Conservation (phyloP, 2,329 filamentous ascomycete genomes). For the Mariannaea elegans region DNA sequence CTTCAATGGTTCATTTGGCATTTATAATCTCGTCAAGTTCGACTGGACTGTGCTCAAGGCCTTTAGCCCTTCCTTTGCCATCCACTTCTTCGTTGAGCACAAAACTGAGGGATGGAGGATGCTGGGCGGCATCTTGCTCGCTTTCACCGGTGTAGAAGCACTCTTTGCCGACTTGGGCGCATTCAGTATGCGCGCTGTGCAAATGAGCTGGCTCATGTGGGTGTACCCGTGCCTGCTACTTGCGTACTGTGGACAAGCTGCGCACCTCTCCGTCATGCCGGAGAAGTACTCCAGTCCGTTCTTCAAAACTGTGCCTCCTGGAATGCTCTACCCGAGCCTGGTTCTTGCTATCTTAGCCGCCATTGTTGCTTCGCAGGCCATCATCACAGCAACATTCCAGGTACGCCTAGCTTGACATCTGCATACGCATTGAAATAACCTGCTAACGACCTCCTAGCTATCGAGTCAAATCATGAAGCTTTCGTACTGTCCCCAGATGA, state of each 20-base stretch:
- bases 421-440: not conserved
- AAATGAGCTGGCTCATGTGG: constrained; percentile 74
- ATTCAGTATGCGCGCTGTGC: constrained; percentile 73
- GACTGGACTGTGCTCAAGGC: constrained; percentile 62
- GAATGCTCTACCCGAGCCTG: constrained; percentile 71
- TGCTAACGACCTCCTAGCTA: constrained; percentile 41
- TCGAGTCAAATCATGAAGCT: constrained; percentile 71
- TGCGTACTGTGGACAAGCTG: constrained; percentile 76
- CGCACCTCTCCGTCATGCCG: constrained; percentile 69
- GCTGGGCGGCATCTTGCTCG: constrained; percentile 73
- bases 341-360: constrained; percentile 74
- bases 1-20: constrained; percentile 68
- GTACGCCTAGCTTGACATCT: constrained; percentile 28
- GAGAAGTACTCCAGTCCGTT: constrained; percentile 67
- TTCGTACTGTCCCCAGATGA: constrained; percentile 77
- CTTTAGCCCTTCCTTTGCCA: constrained; percentile 65
- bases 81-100: constrained; percentile 66
- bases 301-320: constrained; percentile 73
- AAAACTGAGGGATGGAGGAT: constrained; percentile 67
- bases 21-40: constrained; percentile 64
- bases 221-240: constrained; percentile 71
- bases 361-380: constrained; percentile 78
- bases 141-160: constrained; percentile 78
- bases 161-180: constrained; percentile 80
- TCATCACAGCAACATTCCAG: constrained; percentile 79